Evolutionary conservation across 2,329 filamentous ascomycete species (phyloP).

Genomic region (Pyricularia sp.): DNA sequence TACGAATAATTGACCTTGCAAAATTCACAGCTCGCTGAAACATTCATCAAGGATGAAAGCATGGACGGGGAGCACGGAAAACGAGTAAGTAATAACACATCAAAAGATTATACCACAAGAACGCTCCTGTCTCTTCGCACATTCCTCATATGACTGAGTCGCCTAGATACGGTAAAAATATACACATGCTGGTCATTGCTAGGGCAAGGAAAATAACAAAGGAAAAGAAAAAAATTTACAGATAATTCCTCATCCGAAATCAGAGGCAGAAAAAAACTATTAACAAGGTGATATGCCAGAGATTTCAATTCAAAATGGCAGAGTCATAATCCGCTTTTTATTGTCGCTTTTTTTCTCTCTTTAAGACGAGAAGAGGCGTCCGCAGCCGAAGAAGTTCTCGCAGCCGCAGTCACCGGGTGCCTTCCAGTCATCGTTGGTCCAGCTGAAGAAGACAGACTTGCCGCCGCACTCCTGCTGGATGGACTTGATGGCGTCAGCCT

Average conservation of each 20-base stretch:
- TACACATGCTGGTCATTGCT: slow-evolving; percentile 1
- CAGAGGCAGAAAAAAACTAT: not conserved
- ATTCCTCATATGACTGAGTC: not conserved
- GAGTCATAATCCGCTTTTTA: not conserved
- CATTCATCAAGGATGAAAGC: not conserved
- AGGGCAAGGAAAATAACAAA: slow-evolving; percentile 4
- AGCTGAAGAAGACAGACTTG: slow-evolving; percentile 74
- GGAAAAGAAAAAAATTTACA: not conserved
- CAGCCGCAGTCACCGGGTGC: slow-evolving; percentile 54
- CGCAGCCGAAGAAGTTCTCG: slow-evolving; percentile 74
- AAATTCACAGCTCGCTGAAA: not conserved
- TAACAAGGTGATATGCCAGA: not conserved
- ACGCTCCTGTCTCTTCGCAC: not conserved
- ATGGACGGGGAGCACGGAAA: not conserved
- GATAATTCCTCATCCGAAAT: not conserved
- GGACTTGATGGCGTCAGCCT: slow-evolving; percentile 61
- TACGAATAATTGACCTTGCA: not conserved
- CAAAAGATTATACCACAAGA: not conserved
- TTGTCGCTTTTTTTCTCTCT: not conserved
- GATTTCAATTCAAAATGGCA: not conserved
- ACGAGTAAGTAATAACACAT: not conserved
- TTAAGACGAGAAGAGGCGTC: slow-evolving; percentile 31
- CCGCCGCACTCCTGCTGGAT: slow-evolving; percentile 59
- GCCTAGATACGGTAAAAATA: slow-evolving; percentile 1
- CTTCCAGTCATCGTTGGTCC: slow-evolving; percentile 78